Percentiles rank a stretch among this genome's conserved stretches.
These are phyloP conservation scores for Calonectria leucothoes DNA, from an alignment of 2,329 filamentous ascomycete genomes.

Conservation along the genomic window DNA sequence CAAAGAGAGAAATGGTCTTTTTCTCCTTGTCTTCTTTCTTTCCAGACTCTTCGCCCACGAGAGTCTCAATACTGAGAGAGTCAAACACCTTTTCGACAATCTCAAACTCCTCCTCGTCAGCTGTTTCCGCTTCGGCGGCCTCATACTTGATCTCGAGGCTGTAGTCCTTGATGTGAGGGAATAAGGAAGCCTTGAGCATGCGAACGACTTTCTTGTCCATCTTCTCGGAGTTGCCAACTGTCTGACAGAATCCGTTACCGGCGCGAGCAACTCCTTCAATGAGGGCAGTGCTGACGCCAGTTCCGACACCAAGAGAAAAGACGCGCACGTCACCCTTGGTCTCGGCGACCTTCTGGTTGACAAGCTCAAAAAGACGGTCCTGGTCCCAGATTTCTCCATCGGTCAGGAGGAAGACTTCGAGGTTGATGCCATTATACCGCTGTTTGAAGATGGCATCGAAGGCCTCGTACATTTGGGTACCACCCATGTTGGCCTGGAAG, in stretches of 20 bases:
- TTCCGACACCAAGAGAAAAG: slow-evolving; percentile 67
- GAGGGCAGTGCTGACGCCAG: slow-evolving; percentile 61
- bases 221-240: slow-evolving; percentile 71
- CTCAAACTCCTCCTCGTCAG: slow-evolving; percentile 67
- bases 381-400: slow-evolving; percentile 67
- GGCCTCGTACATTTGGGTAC: slow-evolving; percentile 63
- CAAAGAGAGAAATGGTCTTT: slow-evolving; percentile 70
- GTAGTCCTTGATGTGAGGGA: slow-evolving; percentile 74
- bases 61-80: slow-evolving; percentile 53
- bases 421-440: slow-evolving; percentile 58
- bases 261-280: slow-evolving; percentile 66
- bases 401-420: slow-evolving; percentile 67
- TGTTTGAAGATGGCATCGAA: slow-evolving; percentile 56
- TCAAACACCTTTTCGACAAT: slow-evolving; percentile 69
- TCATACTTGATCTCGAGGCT: slow-evolving; percentile 71
- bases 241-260: slow-evolving; percentile 70
- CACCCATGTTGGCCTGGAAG: slow-evolving; percentile 62
- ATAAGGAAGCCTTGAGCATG: slow-evolving; percentile 79
- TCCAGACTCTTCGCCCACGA: slow-evolving; percentile 22
- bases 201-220: slow-evolving; percentile 77
- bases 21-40: slow-evolving; percentile 35
- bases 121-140: slow-evolving; percentile 21
- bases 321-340: slow-evolving; percentile 59
- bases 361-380: slow-evolving; percentile 54
- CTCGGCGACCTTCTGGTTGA: slow-evolving; percentile 54